A percentile compares a stretch with the other conserved stretches of the same genome.
Evolutionary conservation across 2,329 filamentous ascomycete genomes (phyloP).

Genomic region (Ophiostoma populinum): DNA sequence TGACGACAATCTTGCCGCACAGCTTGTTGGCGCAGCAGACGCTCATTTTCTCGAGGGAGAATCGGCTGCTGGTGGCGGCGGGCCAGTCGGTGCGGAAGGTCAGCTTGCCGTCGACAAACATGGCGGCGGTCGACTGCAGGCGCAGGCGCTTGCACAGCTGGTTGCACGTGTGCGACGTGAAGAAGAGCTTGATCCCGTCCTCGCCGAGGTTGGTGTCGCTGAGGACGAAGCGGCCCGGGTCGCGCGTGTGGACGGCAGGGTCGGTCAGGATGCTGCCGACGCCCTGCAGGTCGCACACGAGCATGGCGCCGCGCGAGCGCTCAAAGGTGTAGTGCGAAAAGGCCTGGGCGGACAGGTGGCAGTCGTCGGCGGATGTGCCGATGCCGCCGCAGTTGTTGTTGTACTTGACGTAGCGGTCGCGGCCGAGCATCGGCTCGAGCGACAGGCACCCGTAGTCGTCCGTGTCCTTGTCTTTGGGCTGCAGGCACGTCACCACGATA

Average conservation of each 20-base stretch:
- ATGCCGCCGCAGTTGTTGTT: constrained; percentile 20
- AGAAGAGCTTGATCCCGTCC: constrained; percentile 23
- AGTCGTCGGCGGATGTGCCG: constrained; percentile 6
- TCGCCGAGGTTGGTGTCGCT: constrained; percentile 17
- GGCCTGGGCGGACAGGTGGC: constrained; percentile 20
- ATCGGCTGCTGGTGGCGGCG: constrained; percentile 10
- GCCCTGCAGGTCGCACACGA: constrained; percentile 22
- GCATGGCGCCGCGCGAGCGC: constrained; percentile 19
- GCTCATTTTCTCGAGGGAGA: background rate
- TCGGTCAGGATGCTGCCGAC: constrained; percentile 21
- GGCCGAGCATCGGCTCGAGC: constrained; percentile 21
- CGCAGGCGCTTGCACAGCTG: constrained; percentile 16
- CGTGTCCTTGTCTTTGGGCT: constrained; percentile 4
- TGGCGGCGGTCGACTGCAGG: constrained; percentile 14
- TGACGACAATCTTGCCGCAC: constrained; percentile 18
- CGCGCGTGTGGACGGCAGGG: constrained; percentile 20
- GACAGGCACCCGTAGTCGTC: constrained; percentile 13
- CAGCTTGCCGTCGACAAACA: constrained; percentile 11
- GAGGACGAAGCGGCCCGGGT: constrained; percentile 18
- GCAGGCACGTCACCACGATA: constrained; percentile 18
- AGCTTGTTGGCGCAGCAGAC: constrained; percentile 24
- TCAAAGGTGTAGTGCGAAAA: constrained; percentile 27
- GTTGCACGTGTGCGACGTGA: constrained; percentile 20
- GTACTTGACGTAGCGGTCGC: constrained; percentile 22
- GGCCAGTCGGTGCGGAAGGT: constrained; percentile 19